phyloP scores from a whole-genome alignment of 352 stramenopile species.

The Achlya hypogyna region DNA sequence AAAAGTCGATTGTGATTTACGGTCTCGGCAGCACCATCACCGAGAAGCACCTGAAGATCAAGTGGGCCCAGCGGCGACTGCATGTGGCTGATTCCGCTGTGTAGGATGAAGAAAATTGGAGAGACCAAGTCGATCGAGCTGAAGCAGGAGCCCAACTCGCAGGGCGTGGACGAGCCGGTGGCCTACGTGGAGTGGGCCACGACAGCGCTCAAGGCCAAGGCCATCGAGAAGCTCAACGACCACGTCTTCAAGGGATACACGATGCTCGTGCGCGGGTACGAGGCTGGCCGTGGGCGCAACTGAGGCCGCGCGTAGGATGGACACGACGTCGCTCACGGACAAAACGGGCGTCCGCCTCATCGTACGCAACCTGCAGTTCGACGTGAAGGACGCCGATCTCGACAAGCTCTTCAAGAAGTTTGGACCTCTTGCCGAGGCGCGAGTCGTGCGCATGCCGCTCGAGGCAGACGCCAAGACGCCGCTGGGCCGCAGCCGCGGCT shows the following conservation, averaged over 20 bases:
- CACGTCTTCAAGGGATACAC: conserved; percentile 76
- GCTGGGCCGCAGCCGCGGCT: conserved; percentile 61
- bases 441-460: conserved; percentile 65
- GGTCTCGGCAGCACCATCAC: conserved; percentile 55
- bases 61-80: conserved; percentile 13
- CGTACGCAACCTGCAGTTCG: conserved; percentile 75
- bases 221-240: conserved; percentile 64
- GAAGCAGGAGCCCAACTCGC: conserved; percentile 44
- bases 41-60: conserved; percentile 73
- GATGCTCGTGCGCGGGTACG: conserved; percentile 35
- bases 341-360: conserved; percentile 64
- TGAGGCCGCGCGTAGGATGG: neutral
- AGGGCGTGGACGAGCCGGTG: conserved; percentile 17
- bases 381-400: conserved; percentile 63
- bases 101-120: conserved; percentile 52
- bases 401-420: conserved; percentile 57
- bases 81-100: neutral
- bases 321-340: conserved; percentile 7
- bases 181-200: conserved; percentile 57
- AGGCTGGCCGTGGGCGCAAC: neutral
- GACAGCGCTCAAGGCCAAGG: conserved; percentile 37
- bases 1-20: conserved; percentile 74
- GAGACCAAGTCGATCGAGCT: conserved; percentile 44
- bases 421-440: conserved; percentile 56
- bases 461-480: conserved; percentile 27